Evolutionary conservation across 345 rosid species (phyloP), one percentile per base, ranked within the genome.

Genomic region (Schrenkiella parvula): DNA sequence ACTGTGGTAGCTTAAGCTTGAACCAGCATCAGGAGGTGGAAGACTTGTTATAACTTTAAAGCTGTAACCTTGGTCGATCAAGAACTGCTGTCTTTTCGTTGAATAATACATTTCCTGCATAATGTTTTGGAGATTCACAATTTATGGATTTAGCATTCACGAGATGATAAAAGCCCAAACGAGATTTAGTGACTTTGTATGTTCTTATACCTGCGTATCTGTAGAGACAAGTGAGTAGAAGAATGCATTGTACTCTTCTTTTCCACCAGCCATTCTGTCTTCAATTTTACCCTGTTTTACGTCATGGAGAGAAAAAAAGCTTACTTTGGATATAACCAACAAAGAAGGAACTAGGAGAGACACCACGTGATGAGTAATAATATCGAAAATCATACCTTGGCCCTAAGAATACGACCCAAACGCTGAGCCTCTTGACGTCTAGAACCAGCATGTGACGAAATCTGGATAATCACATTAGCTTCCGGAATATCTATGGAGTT

Each of bases 401-500:
- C 98, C 84, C 99, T 88, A 79, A 95, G 98, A 82, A 95, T 91
- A 91, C 96, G 98, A 64, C 98, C 97, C 78, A 95, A 76, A 19
- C 99, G 86, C 48, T 95, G 99, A 56, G 98, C 98, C 83, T 91
- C 99, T 81, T 95, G 99, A 78, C 96, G 92, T 69, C 99, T 91
- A 56, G 98, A 95, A 64, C 99, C 99, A 82, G 98, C 96, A 80
- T 95, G 96, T 29, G 99, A 91, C 4, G 99, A 95, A 58, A 95
- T 95, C 80, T 95, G 98, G 70, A 91, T 95, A 5, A 95, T 91
- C 61, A 95, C 99, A 79, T 91, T 95, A 48, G 99, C 99, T 80
- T 95, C 98, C 0, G 99, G 98, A 44, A 95, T 95, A 88, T 91
- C 99, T 60, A 95, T 89, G 4, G 99, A 91, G 79, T 91, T 95